Evolutionary conservation across 257 asterid genomes (phyloP).

Genomic region (Prunella vulgaris): DNA sequence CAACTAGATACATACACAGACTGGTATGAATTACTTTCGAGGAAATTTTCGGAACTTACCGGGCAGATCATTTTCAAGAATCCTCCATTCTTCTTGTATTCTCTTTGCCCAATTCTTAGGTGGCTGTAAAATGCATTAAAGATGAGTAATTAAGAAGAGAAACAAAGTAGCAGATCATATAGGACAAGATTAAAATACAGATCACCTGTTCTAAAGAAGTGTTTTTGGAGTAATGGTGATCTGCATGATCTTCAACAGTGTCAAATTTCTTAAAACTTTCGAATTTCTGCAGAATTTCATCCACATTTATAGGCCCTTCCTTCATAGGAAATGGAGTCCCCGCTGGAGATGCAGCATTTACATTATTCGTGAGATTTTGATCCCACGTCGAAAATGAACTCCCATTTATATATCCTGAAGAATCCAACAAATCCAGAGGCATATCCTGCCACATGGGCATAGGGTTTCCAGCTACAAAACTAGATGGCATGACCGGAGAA

Average conservation of each 20-base stretch:
- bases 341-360: conserved; percentile 23
- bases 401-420: conserved; percentile 30
- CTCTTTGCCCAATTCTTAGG: conserved; percentile 76
- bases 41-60: conserved; percentile 33
- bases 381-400: conserved; percentile 17
- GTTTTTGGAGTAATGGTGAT: conserved; percentile 46
- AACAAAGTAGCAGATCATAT: background rate
- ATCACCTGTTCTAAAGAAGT: conserved; percentile 47
- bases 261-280: conserved; percentile 61
- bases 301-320: conserved; percentile 33
- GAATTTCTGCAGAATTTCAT: conserved; percentile 41
- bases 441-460: conserved; percentile 26
- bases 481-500: background rate
- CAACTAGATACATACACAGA: conserved; percentile 2
- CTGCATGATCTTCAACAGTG: conserved; percentile 64
- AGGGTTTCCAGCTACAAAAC: conserved; percentile 16
- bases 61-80: conserved; percentile 81
- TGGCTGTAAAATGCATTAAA: conserved; percentile 38
- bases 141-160: conserved; percentile 8
- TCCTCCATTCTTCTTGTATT: conserved; percentile 94
- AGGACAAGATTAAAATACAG: conserved; percentile 4
- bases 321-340: conserved; percentile 28
- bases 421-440: conserved; percentile 15
- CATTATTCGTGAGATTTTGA: conserved; percentile 23
- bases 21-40: background rate